These are phyloP conservation scores for Camelina laxa DNA, from an alignment of 345 rosid species.

Conservation along the genomic window DNA sequence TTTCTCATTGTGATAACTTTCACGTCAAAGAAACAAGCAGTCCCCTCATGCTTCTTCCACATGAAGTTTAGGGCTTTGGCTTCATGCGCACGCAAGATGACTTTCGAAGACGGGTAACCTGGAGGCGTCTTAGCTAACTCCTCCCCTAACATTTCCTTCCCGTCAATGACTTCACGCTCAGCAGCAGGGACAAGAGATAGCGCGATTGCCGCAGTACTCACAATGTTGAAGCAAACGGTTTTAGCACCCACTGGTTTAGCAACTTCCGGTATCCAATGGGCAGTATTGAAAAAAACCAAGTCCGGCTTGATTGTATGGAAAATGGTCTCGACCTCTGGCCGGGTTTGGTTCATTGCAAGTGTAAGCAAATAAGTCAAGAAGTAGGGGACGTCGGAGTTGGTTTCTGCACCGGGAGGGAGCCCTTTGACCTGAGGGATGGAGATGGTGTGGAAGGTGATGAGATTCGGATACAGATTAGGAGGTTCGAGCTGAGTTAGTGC, in stretches of 20 bases:
- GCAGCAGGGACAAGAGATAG: conserved; percentile 65
- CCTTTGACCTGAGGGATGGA: conserved; percentile 57
- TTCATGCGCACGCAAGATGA: conserved; percentile 57
- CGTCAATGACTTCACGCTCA: conserved; percentile 42
- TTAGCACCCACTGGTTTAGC: conserved; percentile 60
- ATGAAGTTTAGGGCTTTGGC: conserved; percentile 49
- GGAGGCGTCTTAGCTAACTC: conserved; percentile 56
- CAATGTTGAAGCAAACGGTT: conserved; percentile 53
- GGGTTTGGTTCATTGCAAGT: conserved; percentile 63
- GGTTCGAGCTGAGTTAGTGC: conserved; percentile 44
- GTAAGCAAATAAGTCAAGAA: conserved; percentile 50
- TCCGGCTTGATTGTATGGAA: conserved; percentile 48
- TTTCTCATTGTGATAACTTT: conserved; percentile 48
- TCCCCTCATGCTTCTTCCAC: conserved; percentile 53
- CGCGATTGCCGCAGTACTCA: conserved; percentile 63
- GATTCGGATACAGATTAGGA: conserved; percentile 51
- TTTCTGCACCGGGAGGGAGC: conserved; percentile 74
- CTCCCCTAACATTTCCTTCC: conserved; percentile 46
- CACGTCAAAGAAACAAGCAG: conserved; percentile 59
- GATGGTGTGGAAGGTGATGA: conserved; percentile 54
- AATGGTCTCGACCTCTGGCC: conserved; percentile 56
- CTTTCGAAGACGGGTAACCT: conserved; percentile 64
- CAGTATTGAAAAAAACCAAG: conserved; percentile 56
- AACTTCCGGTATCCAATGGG: conserved; percentile 66
- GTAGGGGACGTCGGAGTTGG: conserved; percentile 71